Evolutionary conservation across 83 land plant genomes (phyloP).

Genomic region (Diphasiastrum complanatum): DNA sequence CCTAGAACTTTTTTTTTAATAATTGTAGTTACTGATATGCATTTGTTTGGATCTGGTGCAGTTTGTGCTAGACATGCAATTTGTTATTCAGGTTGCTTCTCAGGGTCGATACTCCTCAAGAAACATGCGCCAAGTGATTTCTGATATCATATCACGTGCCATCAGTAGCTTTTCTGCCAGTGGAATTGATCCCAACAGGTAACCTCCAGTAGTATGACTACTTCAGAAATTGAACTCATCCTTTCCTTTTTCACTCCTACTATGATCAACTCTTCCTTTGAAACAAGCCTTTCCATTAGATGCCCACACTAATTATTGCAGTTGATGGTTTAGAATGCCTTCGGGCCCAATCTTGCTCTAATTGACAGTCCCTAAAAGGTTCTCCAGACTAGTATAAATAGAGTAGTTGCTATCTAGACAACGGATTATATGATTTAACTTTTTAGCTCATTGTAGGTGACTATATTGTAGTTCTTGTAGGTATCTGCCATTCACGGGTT

Average conservation of each 20-base stretch:
- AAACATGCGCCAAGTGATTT: neutral
- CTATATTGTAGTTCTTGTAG: too few species aligned
- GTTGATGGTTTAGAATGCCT: too few species aligned
- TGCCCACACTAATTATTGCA: neutral
- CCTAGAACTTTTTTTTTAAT: conserved; percentile 7
- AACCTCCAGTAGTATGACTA: neutral
- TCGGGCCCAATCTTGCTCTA: too few species aligned
- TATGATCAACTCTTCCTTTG: neutral
- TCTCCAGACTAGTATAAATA: too few species aligned
- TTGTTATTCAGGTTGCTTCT: conserved; percentile 39
- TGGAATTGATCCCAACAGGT: conserved; percentile 11
- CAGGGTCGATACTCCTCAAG: conserved; percentile 9
- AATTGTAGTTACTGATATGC: neutral
- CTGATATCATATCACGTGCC: conserved; percentile 18
- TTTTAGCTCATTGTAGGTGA: too few species aligned
- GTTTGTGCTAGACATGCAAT: conserved; percentile 48
- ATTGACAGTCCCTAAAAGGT: too few species aligned
- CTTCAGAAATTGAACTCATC: neutral
- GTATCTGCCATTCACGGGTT: too few species aligned
- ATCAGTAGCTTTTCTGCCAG: conserved; percentile 8
- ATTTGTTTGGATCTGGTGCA: conserved; percentile 6
- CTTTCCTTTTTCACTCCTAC: neutral
- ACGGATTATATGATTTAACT: too few species aligned
- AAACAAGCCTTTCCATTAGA: too few species aligned
- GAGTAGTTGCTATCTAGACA: too few species aligned